Base-by-base conservation (phyloP, 2,329 filamentous ascomycete species). In the Phialophora chinensis region DNA sequence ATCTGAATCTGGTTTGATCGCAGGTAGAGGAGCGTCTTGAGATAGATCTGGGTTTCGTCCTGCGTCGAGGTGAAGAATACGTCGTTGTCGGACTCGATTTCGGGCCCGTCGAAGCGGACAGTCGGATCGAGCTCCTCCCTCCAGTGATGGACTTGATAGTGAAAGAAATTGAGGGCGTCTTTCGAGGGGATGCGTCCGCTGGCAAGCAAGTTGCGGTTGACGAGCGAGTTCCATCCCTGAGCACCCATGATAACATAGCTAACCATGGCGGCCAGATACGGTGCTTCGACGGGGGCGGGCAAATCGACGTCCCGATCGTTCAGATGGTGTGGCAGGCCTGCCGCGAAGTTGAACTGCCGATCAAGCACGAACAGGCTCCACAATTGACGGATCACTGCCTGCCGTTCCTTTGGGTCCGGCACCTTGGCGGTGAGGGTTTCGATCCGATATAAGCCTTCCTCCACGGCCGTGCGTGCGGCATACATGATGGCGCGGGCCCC, bases 291-390 rank as follows among this genome's bases (percentile, higher is more conserved):
- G 14, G 62, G 62, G 20, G 55, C 7, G 12, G 62, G 62, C 23
- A 64, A 44, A 29, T 64, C 62, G 25, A 64, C 54, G 25, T 64
- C 62, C n/a, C 27, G n/a, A n/a, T 64, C 62, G 50, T 52, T 60
- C n/a, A 64, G 35, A 47, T 59, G 62, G 25, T 64, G 47, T 10
- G 62, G 62, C 14, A 64, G 20, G 31, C 62, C 62, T 1, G 62
- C 62, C 8, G 62, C 62, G 49, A 64, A 64, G 29, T 64, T 64
- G 44, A 64, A 60, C 23, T 64, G 62, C n/a, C 62, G 42, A 35
- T 64, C 62, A 20, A 64, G 35, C 17, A 49, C 55, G 23, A 59
- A 60, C 33, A 64, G 38, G 31, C 55, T 59, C 62, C 62, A 64
- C 10, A 64, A 42, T 20, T 59, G 62, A 27, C 55, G 62, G 47